These are phyloP conservation scores for Ambrosia hybrid DNA, from an alignment of 140 eudicot species.

Conservation along the genomic window DNA sequence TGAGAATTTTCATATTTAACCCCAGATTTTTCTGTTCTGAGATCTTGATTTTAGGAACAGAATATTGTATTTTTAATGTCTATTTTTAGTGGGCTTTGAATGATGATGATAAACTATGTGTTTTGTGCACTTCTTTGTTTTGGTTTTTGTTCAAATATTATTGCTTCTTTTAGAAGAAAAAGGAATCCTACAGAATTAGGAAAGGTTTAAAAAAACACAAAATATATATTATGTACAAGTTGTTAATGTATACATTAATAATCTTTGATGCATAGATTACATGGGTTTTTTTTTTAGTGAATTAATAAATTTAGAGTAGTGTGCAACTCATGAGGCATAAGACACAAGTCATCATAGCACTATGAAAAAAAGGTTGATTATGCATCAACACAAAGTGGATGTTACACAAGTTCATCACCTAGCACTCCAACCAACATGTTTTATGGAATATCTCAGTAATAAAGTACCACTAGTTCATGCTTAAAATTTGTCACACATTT, in stretches of 20 bases:
- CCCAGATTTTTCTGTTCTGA: constrained; percentile 31
- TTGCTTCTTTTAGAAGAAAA: background rate
- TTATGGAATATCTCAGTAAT: constrained; percentile 7
- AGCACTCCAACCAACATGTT: constrained; percentile 19
- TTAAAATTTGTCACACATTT: constrained; percentile 6
- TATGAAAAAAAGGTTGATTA: constrained; percentile 7
- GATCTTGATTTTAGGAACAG: constrained; percentile 42
- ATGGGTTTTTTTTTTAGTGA: background rate
- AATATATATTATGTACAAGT: background rate
- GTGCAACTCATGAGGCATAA: constrained; percentile 10
- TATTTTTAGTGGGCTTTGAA: constrained; percentile 37
- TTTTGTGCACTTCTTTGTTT: constrained; percentile 37
- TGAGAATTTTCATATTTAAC: constrained; percentile 21
- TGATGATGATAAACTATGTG: constrained; percentile 40
- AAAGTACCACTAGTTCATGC: constrained; percentile 23
- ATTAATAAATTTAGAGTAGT: background rate
- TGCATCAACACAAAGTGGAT: constrained; percentile 13
- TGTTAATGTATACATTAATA: background rate
- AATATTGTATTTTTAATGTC: constrained; percentile 25
- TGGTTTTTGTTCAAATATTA: background rate
- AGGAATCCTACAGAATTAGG: background rate
- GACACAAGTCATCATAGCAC: constrained; percentile 4
- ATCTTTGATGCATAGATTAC: background rate
- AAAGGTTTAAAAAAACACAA: constrained; percentile 2
- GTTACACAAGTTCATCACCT: constrained; percentile 22